phyloP scores from a whole-genome alignment of 257 asterid genomes.

The Mitragyna speciosa region DNA sequence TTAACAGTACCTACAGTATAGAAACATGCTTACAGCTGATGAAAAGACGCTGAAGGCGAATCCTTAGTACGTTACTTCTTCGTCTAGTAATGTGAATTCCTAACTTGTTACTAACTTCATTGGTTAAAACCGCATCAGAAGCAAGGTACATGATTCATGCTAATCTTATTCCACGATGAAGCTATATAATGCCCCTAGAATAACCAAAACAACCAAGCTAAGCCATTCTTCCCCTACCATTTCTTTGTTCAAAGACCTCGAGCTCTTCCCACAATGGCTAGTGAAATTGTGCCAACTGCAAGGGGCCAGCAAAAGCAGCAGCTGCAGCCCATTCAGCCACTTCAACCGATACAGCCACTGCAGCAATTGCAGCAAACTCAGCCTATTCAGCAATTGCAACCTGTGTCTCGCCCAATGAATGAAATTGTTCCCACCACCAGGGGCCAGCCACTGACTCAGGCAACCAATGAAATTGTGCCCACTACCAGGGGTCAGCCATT shows the following conservation, averaged over 20 bases:
- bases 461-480: background rate
- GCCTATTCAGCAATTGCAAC: background rate
- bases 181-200: conserved; percentile 38
- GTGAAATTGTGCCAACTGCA: conserved; percentile 13
- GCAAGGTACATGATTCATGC: conserved; percentile 62
- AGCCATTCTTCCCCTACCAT: conserved; percentile 1
- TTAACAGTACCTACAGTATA: background rate
- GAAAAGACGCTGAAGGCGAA: background rate
- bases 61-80: background rate
- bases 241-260: background rate
- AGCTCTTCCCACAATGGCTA: background rate
- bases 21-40: background rate
- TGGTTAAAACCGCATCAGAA: conserved; percentile 36
- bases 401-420: background rate
- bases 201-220: conserved; percentile 24
- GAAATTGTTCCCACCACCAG: background rate
- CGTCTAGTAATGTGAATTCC: conserved; percentile 35
- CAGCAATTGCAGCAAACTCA: conserved; percentile 9
- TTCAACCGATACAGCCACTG: conserved; percentile 6
- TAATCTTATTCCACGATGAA: conserved; percentile 42
- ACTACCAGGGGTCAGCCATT: background rate
- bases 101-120: conserved; percentile 35
- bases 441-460: conserved; percentile 1
- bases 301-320: conserved; percentile 19
- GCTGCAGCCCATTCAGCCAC: conserved; percentile 8